Percentiles rank a stretch among this genome's conserved stretches.
These are phyloP conservation scores for Gossypium raimondii DNA, from an alignment of 345 rosid species.

Conservation along the genomic window DNA sequence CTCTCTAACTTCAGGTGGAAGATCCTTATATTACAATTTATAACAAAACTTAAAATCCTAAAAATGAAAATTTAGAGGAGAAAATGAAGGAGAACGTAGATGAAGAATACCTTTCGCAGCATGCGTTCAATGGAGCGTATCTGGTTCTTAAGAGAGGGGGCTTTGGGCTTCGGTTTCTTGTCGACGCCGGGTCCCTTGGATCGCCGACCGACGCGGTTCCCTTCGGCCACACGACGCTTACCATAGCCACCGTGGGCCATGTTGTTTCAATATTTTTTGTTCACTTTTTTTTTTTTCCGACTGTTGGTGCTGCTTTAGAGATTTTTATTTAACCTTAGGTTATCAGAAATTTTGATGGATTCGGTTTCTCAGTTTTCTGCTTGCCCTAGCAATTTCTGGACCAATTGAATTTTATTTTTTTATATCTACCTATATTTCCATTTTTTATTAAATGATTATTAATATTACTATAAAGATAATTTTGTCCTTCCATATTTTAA, in stretches of 20 bases:
- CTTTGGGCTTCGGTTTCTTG: conserved; percentile 71
- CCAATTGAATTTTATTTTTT: neutral
- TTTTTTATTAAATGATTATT: no score
- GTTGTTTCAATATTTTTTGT: neutral
- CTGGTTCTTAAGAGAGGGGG: conserved; percentile 86
- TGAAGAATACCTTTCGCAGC: conserved; percentile 75
- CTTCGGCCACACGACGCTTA: conserved; percentile 65
- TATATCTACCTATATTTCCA: no score
- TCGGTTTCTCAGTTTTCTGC: neutral
- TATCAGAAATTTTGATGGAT: neutral
- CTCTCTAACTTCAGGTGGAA: conserved; percentile 69
- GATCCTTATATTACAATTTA: conserved; percentile 37
- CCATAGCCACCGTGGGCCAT: conserved; percentile 98
- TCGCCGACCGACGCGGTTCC: conserved; percentile 66
- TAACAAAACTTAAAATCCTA: neutral
- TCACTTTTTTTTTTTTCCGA: neutral
- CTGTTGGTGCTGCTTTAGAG: neutral
- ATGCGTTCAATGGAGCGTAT: conserved; percentile 92
- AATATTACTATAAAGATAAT: no score
- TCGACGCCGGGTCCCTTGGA: conserved; percentile 64
- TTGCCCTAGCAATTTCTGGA: neutral
- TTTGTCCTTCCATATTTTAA: no score
- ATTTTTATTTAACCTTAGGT: neutral
- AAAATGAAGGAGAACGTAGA: neutral
- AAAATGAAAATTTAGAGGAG: neutral